These are phyloP conservation scores for Teratosphaeriaceae sp. DNA, from an alignment of 2,329 filamentous ascomycete genomes.

Conservation along the genomic window DNA sequence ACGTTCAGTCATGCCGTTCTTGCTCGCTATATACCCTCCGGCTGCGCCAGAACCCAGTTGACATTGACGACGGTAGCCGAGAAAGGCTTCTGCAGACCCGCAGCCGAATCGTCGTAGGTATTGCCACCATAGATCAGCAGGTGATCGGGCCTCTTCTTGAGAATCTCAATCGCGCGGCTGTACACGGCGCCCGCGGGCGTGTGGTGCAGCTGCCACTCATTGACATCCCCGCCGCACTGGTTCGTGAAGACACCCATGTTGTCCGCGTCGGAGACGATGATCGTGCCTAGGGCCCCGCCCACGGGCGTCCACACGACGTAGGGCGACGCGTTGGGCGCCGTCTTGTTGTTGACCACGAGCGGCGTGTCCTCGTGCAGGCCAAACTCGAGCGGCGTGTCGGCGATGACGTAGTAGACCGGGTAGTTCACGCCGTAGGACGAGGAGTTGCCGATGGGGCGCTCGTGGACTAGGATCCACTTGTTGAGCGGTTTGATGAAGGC, in stretches of 20 bases:
- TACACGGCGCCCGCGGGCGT: not conserved
- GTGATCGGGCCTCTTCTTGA: not conserved
- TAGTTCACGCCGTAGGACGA: constrained; percentile 27
- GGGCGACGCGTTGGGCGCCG: constrained; percentile 40
- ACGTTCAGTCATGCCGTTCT: too few species aligned
- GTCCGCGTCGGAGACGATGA: not conserved
- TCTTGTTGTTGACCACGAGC: constrained; percentile 42
- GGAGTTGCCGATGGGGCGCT: constrained; percentile 32
- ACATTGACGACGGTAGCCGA: not conserved
- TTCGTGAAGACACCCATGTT: not conserved
- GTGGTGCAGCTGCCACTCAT: not conserved
- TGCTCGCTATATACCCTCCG: too few species aligned
- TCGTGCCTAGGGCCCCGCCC: not conserved
- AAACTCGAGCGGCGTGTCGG: constrained; percentile 42
- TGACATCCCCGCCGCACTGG: not conserved
- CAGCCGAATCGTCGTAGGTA: not conserved
- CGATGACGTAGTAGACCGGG: constrained; percentile 49
- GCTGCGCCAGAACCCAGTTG: not conserved
- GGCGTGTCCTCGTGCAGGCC: constrained; percentile 33
- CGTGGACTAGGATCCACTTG: constrained; percentile 59
- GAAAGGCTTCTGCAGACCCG: not conserved
- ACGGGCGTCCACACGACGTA: constrained; percentile 26
- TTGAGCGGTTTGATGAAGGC: constrained; percentile 46
- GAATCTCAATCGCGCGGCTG: not conserved
- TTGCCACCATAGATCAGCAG: not conserved